These are phyloP conservation scores for Trypanosoma scelopori DNA, from an alignment of 208 protist genomes.

Conservation along the genomic window DNA sequence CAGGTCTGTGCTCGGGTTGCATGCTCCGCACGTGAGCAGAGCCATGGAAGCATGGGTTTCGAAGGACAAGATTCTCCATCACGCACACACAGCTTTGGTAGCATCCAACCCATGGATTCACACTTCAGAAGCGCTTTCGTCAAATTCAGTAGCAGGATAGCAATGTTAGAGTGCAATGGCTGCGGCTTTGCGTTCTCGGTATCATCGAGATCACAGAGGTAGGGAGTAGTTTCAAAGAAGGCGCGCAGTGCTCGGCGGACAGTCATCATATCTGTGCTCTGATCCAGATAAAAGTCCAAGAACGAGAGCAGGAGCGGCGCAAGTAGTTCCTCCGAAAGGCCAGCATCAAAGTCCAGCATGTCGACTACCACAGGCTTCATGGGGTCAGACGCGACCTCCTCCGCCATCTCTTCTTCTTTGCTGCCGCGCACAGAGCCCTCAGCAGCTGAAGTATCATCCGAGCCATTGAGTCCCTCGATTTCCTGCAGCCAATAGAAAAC, in stretches of 20 bases:
- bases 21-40: slow-evolving; percentile 17
- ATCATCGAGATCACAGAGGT: slow-evolving; percentile 17
- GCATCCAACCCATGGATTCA: not conserved
- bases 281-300: slow-evolving; percentile 33
- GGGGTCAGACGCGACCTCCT: not conserved
- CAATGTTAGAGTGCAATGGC: slow-evolving; percentile 24
- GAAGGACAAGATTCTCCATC: not conserved
- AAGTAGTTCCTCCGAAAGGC: slow-evolving; percentile 23
- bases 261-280: slow-evolving; percentile 18
- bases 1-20: slow-evolving; percentile 4
- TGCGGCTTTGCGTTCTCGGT: not conserved
- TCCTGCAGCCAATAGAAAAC: slow-evolving; percentile 17
- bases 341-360: slow-evolving; percentile 19
- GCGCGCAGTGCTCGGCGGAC: slow-evolving; percentile 25
- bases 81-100: not conserved
- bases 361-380: not conserved
- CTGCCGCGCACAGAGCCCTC: not conserved
- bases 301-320: slow-evolving; percentile 31
- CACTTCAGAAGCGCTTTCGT: slow-evolving; percentile 23
- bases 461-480: not conserved
- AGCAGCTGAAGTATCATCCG: not conserved
- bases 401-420: not conserved
- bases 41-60: slow-evolving; percentile 15
- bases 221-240: slow-evolving; percentile 28
- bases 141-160: slow-evolving; percentile 25